Percentiles rank a stretch among this genome's conserved stretches.
Conservation (phyloP, 1,139 yeast species). For the Kodamaea anthophila region DNA sequence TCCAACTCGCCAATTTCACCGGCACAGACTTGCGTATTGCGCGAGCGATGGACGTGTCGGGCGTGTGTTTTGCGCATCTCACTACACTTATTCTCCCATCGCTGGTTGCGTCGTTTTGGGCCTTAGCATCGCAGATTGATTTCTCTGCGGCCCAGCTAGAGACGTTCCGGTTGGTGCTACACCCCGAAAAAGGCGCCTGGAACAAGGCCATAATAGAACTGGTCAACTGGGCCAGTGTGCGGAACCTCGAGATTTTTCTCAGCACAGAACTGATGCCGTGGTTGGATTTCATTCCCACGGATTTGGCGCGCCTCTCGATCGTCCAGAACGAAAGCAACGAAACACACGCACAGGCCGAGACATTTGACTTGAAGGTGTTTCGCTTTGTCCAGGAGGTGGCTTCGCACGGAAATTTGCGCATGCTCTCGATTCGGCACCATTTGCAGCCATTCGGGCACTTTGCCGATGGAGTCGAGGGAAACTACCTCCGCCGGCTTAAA, state of each 20-base stretch:
- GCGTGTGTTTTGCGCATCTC: constrained; percentile 1
- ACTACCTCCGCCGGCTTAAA: constrained; percentile 51
- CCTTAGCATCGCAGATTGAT: constrained; percentile 8
- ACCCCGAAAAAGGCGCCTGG: constrained; percentile 6
- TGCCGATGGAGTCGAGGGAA: constrained; percentile 64
- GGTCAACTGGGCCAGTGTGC: constrained; percentile 15
- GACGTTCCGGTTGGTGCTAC: constrained; percentile 16
- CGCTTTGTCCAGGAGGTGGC: constrained; percentile 28
- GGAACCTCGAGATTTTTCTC: constrained; percentile 18
- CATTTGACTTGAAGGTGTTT: constrained; percentile 48
- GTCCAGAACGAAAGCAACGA: constrained; percentile 39
- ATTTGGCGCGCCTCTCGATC: constrained; percentile 36
- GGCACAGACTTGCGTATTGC: constrained; percentile 3
- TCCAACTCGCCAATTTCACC: neutral
- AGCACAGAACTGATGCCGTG: constrained; percentile 1
- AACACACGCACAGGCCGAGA: constrained; percentile 48
- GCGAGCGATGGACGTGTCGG: neutral
- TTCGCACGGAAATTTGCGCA: constrained; percentile 17
- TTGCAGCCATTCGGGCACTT: constrained; percentile 24
- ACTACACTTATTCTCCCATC: constrained; percentile 14
- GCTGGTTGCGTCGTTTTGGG: constrained; percentile 13
- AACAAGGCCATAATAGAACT: constrained; percentile 6
- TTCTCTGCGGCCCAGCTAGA: constrained; percentile 8
- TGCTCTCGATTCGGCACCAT: constrained; percentile 44
- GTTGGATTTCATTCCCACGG: constrained; percentile 9